Conservation (phyloP, 805 yeast genomes). For the Metschnikowia lunata region DNA sequence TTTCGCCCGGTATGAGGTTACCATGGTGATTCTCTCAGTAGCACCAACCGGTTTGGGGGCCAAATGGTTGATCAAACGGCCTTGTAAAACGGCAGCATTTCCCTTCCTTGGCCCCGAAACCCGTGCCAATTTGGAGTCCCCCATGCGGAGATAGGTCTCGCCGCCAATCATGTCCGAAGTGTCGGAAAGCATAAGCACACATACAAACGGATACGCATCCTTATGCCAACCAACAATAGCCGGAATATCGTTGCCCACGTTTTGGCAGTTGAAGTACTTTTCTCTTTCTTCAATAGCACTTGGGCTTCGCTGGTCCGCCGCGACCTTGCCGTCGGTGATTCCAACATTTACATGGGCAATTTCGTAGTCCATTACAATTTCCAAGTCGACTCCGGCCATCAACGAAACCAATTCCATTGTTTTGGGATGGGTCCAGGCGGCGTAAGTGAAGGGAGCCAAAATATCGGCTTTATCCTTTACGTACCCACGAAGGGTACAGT, state of each 20-base stretch:
- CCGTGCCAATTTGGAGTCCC: slow-evolving; percentile 22
- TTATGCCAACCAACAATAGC: slow-evolving; percentile 62
- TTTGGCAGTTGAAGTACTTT: slow-evolving; percentile 10
- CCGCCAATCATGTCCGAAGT: slow-evolving; percentile 58
- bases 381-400: slow-evolving; percentile 59
- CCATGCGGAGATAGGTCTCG: slow-evolving; percentile 51
- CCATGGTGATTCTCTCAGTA: slow-evolving; percentile 39
- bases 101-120: slow-evolving; percentile 17
- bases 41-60: slow-evolving; percentile 28
- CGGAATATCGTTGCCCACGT: slow-evolving; percentile 39
- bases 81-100: slow-evolving; percentile 19
- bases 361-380: slow-evolving; percentile 54
- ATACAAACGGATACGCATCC: slow-evolving; percentile 62
- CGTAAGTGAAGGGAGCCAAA: slow-evolving; percentile 47
- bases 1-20: slow-evolving; percentile 37
- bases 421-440: slow-evolving; percentile 58
- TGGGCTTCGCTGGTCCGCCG: slow-evolving; percentile 24
- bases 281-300: slow-evolving; percentile 9
- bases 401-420: slow-evolving; percentile 48
- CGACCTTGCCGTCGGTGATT: slow-evolving; percentile 36
- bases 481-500: slow-evolving; percentile 49
- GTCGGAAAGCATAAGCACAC: slow-evolving; percentile 60
- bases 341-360: slow-evolving; percentile 51
- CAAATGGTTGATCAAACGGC: slow-evolving; percentile 19
- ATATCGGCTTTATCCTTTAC: slow-evolving; percentile 30